Percentiles rank a stretch among this genome's conserved stretches.
Conservation (phyloP, 805 yeast genomes). For the Pichia membranifaciens region DNA sequence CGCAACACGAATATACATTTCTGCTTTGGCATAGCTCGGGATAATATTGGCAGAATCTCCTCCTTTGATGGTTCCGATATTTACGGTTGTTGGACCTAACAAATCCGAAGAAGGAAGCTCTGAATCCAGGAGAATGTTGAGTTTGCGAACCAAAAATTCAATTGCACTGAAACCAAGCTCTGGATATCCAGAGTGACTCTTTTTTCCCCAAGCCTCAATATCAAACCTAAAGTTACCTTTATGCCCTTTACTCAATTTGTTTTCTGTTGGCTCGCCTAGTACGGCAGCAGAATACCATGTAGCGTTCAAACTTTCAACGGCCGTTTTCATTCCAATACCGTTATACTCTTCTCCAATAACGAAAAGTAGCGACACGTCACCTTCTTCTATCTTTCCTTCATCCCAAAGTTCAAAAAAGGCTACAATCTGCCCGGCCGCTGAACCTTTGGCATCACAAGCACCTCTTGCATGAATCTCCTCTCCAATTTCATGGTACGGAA, state of each 20-base stretch:
- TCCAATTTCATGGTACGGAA: constrained; percentile 24
- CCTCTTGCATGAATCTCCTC: constrained; percentile 58
- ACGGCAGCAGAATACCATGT: constrained; percentile 49
- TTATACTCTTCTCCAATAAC: constrained; percentile 64
- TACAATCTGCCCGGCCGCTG: constrained; percentile 54
- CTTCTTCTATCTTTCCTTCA: constrained; percentile 36
- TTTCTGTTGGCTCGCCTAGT: constrained; percentile 72
- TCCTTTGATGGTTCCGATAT: too few species aligned
- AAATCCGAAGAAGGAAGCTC: too few species aligned
- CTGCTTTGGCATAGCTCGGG: too few species aligned
- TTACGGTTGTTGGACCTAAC: too few species aligned
- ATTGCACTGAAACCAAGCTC: too few species aligned
- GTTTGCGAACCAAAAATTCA: too few species aligned
- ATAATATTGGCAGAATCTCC: too few species aligned
- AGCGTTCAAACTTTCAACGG: constrained; percentile 34
- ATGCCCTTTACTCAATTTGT: constrained; percentile 61
- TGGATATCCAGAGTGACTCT: too few species aligned
- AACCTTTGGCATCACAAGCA: constrained; percentile 59
- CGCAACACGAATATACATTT: too few species aligned
- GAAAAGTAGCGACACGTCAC: constrained; percentile 51
- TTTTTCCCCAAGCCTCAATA: too few species aligned
- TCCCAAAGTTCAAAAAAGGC: constrained; percentile 42
- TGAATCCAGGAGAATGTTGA: too few species aligned
- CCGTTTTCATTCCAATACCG: constrained; percentile 55
- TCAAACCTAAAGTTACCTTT: constrained; percentile 48